Conservation (phyloP, 2,329 filamentous ascomycete species). For the Westerdykella sp. region DNA sequence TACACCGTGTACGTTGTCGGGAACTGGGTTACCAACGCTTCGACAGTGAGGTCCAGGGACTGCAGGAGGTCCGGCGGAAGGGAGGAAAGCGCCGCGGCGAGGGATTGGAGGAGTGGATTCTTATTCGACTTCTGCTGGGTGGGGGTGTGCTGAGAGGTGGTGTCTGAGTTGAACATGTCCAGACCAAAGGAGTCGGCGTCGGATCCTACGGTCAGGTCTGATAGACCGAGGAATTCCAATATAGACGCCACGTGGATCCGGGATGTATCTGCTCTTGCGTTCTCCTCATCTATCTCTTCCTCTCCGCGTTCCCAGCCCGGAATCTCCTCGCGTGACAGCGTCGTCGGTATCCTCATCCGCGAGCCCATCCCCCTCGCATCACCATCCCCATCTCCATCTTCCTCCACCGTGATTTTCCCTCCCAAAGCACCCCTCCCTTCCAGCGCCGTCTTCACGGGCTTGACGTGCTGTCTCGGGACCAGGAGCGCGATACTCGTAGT, state of each 20-base stretch:
- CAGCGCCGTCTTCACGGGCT: constrained; percentile 35
- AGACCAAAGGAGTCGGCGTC: too few species aligned
- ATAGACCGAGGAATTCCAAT: too few species aligned
- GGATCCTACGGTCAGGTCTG: too few species aligned
- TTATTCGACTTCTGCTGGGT: neutral
- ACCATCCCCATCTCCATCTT: neutral
- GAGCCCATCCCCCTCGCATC: neutral
- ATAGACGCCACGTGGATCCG: too few species aligned
- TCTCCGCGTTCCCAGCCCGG: neutral
- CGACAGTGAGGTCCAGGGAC: constrained; percentile 10
- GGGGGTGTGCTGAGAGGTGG: too few species aligned
- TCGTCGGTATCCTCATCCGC: neutral
- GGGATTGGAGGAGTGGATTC: constrained; percentile 20
- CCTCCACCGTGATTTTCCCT: constrained; percentile 22
- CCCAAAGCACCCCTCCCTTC: constrained; percentile 22
- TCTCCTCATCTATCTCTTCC: too few species aligned
- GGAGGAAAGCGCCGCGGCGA: constrained; percentile 10
- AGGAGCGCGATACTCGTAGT: constrained; percentile 6
- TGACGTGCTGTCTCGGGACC: constrained; percentile 33
- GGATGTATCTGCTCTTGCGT: constrained; percentile 11
- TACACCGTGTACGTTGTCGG: constrained; percentile 50
- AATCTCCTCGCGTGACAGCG: too few species aligned
- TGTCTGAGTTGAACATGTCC: too few species aligned
- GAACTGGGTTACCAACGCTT: constrained; percentile 17
- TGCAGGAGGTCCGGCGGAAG: constrained; percentile 11